A percentile compares a stretch with the other conserved stretches of the same genome.
These are phyloP conservation scores for Starmera dryadoides DNA, from an alignment of 805 yeast species.

Conservation along the genomic window DNA sequence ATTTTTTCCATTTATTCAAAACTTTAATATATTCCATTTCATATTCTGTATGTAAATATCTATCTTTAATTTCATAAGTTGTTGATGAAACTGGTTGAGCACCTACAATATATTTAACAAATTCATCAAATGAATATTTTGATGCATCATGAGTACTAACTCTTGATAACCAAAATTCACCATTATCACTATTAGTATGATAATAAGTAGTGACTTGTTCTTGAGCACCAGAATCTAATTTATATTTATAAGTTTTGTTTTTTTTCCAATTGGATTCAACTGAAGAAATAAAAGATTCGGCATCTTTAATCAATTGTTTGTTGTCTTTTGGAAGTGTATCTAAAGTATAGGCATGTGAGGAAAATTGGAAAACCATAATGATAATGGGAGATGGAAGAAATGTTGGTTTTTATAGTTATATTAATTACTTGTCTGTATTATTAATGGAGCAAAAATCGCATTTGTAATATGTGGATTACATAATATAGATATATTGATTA, in stretches of 20 bases:
- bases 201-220: constrained; percentile 19
- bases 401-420: no score
- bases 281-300: neutral
- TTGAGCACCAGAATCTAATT: constrained; percentile 7
- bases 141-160: constrained; percentile 11
- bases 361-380: neutral
- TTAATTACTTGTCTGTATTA: no score
- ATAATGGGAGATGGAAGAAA: no score
- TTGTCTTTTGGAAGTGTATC: neutral
- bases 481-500: no score
- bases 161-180: constrained; percentile 23
- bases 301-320: neutral
- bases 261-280: constrained; percentile 14
- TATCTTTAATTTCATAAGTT: constrained; percentile 4
- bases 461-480: no score
- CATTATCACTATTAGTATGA: constrained; percentile 7
- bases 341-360: neutral
- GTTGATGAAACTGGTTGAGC: neutral
- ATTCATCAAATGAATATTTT: neutral
- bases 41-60: constrained; percentile 16
- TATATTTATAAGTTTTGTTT: constrained; percentile 17
- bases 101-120: constrained; percentile 15
- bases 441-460: no score
- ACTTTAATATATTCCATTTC: constrained; percentile 24
- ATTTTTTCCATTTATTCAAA: constrained; percentile 9